Evolutionary conservation across 2,329 filamentous ascomycete genomes (phyloP).

Genomic region (Aureobasidium melanogenum): DNA sequence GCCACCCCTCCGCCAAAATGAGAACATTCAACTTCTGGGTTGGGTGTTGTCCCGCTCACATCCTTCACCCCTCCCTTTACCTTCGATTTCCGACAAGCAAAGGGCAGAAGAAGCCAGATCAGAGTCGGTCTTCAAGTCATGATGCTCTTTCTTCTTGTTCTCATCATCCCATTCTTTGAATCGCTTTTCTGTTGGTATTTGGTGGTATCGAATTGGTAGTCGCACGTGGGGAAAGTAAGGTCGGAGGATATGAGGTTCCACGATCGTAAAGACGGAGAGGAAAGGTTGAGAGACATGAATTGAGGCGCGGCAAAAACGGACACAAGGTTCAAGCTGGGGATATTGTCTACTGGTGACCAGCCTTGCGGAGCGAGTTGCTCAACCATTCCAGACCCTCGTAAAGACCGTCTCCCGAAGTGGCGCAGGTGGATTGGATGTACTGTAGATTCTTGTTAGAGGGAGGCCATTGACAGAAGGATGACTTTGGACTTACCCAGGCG

Average conservation of each 20-base stretch:
- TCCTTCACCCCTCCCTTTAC: background rate
- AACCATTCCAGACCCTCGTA: slow-evolving; percentile 84
- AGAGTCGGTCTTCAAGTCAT: background rate
- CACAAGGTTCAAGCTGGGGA: slow-evolving; percentile 7
- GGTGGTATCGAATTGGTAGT: background rate
- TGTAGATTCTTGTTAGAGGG: slow-evolving; percentile 19
- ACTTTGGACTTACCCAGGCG: slow-evolving; percentile 70
- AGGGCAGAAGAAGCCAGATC: background rate
- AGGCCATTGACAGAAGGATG: background rate
- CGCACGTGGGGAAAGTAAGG: background rate
- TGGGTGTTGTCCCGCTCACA: background rate
- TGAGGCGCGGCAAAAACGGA: slow-evolving; percentile 6
- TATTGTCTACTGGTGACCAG: slow-evolving; percentile 37
- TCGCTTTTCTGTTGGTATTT: slow-evolving; percentile 1
- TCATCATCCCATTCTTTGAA: background rate
- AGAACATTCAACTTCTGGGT: background rate
- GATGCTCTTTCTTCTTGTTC: background rate
- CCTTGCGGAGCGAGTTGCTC: slow-evolving; percentile 47
- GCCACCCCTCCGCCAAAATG: slow-evolving; percentile 1
- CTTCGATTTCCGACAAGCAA: background rate
- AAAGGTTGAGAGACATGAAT: slow-evolving; percentile 11
- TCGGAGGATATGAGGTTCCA: background rate
- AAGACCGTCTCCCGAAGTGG: slow-evolving; percentile 97
- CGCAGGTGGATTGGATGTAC: slow-evolving; percentile 99
- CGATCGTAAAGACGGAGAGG: slow-evolving; percentile 4